A percentile compares a stretch with the other conserved stretches of the same genome.
These are phyloP conservation scores for Dendrobium huoshanense DNA, from an alignment of 106 monocot species.

Conservation along the genomic window DNA sequence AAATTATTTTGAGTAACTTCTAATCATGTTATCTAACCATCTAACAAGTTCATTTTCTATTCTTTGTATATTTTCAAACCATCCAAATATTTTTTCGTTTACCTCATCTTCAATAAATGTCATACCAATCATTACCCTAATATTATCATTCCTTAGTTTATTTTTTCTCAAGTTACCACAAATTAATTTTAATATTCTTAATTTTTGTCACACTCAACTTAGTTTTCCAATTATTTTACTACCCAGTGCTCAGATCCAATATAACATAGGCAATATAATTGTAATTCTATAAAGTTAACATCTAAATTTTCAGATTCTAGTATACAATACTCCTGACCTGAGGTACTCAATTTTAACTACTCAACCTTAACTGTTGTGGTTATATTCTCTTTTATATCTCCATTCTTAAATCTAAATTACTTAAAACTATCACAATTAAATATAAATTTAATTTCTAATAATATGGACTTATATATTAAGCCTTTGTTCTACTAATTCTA, in stretches of 20 bases:
- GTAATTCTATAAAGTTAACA: not conserved
- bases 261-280: not conserved
- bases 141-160: too few relatives aligned
- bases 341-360: not conserved
- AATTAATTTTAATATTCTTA: too few relatives aligned
- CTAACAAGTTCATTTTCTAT: not conserved
- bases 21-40: not conserved
- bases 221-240: too few relatives aligned
- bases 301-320: too few relatives aligned
- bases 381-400: not conserved
- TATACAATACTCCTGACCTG: too few relatives aligned
- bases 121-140: too few relatives aligned
- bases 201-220: too few relatives aligned
- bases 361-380: not conserved
- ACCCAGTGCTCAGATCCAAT: not conserved
- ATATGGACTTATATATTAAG: not conserved
- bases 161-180: too few relatives aligned
- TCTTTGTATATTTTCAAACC: too few relatives aligned
- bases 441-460: not conserved
- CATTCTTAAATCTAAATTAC: not conserved
- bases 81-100: too few relatives aligned
- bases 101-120: too few relatives aligned
- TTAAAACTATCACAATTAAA: not conserved
- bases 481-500: too few relatives aligned
- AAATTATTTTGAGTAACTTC: not conserved